A percentile compares a stretch with the other conserved stretches of the same genome.
Conservation (phyloP, 371 early-diverging fungal genomes). For the Mortierella sp. region DNA sequence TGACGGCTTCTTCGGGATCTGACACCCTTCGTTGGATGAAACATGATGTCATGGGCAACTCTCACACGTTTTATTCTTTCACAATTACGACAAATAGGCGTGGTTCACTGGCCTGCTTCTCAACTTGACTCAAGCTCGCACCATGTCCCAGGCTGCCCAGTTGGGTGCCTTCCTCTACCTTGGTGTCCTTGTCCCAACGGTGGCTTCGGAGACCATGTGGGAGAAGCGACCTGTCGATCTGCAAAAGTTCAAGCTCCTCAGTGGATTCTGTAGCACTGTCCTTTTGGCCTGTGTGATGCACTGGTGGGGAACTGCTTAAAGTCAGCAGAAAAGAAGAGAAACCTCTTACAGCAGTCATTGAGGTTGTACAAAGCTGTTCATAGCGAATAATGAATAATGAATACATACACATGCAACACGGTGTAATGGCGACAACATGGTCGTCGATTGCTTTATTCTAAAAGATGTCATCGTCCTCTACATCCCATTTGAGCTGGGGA, state of each 20-base stretch:
- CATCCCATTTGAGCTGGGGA: slow-evolving; percentile 54
- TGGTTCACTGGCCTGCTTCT: slow-evolving; percentile 47
- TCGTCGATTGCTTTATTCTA: too few relatives aligned
- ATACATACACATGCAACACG: too few relatives aligned
- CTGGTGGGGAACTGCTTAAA: slow-evolving; percentile 54
- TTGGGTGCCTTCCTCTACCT: slow-evolving; percentile 46
- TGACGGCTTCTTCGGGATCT: too few relatives aligned
- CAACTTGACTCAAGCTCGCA: slow-evolving; percentile 49
- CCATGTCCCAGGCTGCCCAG: slow-evolving; percentile 46
- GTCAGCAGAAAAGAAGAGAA: too few relatives aligned
- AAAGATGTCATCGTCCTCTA: slow-evolving; percentile 56
- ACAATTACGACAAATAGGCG: slow-evolving; percentile 1
- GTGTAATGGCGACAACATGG: too few relatives aligned
- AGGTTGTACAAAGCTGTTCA: too few relatives aligned
- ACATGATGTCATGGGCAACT: slow-evolving; percentile 3
- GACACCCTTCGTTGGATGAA: neutral
- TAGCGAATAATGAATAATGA: too few relatives aligned
- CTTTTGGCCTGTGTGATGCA: slow-evolving; percentile 36
- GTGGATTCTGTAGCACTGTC: slow-evolving; percentile 41
- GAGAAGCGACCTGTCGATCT: slow-evolving; percentile 47
- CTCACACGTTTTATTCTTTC: neutral
- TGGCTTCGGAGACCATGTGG: slow-evolving; percentile 48
- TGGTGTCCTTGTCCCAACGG: slow-evolving; percentile 31
- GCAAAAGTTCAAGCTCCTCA: slow-evolving; percentile 51
- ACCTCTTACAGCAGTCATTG: too few relatives aligned